Conservation (phyloP, 2,329 filamentous ascomycete species). For the Pestalotiopsis sp. region DNA sequence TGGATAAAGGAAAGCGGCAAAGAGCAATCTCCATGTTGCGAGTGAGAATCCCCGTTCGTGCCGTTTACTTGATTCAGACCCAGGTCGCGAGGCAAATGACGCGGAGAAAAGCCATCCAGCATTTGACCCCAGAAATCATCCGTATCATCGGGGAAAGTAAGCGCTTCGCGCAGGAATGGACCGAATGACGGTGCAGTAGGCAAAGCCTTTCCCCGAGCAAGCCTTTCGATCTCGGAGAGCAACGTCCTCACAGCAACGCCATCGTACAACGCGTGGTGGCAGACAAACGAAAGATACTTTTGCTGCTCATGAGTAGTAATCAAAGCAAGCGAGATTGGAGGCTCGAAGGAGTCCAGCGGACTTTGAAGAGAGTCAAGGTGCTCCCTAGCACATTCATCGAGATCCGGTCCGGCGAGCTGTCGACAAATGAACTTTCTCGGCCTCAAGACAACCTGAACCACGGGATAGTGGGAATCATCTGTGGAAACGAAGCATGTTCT, state of each 20-base stretch:
- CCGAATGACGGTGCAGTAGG: constrained; percentile 57
- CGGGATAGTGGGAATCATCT: constrained; percentile 60
- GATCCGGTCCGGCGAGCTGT: constrained; percentile 27
- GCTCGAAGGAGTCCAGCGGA: constrained; percentile 46
- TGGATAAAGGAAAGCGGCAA: constrained; percentile 50
- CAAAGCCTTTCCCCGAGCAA: constrained; percentile 53
- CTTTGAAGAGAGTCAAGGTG: constrained; percentile 43
- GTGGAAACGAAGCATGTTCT: constrained; percentile 76
- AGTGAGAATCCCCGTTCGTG: constrained; percentile 10
- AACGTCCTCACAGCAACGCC: constrained; percentile 74
- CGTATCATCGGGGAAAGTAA: constrained; percentile 47
- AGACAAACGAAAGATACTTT: constrained; percentile 50
- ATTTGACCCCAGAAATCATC: constrained; percentile 69
- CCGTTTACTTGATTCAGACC: constrained; percentile 1
- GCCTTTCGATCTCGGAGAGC: constrained; percentile 69
- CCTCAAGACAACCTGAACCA: constrained; percentile 71
- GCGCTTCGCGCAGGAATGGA: constrained; percentile 64
- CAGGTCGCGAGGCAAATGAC: neutral
- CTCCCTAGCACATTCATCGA: constrained; percentile 25
- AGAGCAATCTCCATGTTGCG: constrained; percentile 14
- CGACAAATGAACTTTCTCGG: constrained; percentile 44
- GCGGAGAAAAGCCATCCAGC: constrained; percentile 51
- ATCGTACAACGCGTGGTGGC: constrained; percentile 87
- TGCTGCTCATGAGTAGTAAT: constrained; percentile 34
- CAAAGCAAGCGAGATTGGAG: constrained; percentile 48